These are phyloP conservation scores for Saccharomyces uvarum DNA, from an alignment of 1,139 yeast species.

Conservation along the genomic window DNA sequence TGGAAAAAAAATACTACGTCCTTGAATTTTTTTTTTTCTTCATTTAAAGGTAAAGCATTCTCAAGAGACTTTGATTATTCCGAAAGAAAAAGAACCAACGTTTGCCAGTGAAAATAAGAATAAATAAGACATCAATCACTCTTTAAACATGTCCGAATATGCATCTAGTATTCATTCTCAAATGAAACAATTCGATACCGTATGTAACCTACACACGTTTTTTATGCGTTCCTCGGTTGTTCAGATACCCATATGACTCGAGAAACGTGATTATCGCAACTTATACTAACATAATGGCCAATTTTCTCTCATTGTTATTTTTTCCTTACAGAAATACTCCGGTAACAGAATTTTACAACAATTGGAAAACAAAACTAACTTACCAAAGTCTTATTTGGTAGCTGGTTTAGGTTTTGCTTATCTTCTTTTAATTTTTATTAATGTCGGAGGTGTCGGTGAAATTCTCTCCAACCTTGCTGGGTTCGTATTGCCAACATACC, in stretches of 20 bases:
- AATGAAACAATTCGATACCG: conserved; percentile 22
- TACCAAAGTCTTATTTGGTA: conserved; percentile 85
- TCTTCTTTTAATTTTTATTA: conserved; percentile 71
- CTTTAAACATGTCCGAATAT: conserved; percentile 20
- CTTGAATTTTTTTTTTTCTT: not conserved
- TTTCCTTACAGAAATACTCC: conserved; percentile 35
- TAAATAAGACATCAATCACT: not conserved
- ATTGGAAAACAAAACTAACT: conserved; percentile 55
- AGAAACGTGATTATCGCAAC: not conserved
- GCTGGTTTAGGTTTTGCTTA: conserved; percentile 58
- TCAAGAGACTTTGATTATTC: not conserved
- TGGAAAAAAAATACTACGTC: not conserved
- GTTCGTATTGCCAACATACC: conserved; percentile 82
- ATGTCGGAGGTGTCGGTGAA: conserved; percentile 91
- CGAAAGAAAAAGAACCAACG: not conserved
- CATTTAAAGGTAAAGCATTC: not conserved
- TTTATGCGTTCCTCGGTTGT: not conserved
- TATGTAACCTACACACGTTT: conserved; percentile 10
- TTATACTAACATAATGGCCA: conserved; percentile 9
- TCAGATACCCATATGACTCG: not conserved
- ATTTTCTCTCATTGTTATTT: not conserved
- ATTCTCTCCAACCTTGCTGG: conserved; percentile 89
- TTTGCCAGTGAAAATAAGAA: not conserved
- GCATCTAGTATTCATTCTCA: conserved; percentile 22
- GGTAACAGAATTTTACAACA: conserved; percentile 40